phyloP scores from a whole-genome alignment of 495 filamentous ascomycete species.

The Talaromyces trachyspermus region DNA sequence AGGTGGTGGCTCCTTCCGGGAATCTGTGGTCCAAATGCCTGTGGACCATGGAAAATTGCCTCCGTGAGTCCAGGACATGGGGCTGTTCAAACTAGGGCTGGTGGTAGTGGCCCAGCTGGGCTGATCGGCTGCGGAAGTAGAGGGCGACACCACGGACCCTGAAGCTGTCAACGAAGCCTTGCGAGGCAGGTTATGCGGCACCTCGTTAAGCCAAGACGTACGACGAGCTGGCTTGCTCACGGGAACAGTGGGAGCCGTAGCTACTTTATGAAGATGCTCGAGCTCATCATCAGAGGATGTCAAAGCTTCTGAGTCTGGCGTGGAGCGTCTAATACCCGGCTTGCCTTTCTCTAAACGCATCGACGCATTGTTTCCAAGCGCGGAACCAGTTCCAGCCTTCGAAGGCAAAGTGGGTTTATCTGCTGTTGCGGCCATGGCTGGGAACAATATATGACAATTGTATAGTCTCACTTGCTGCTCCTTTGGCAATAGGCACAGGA shows the following conservation, averaged over 20 bases:
- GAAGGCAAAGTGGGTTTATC: constrained; percentile 24
- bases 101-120: constrained; percentile 54
- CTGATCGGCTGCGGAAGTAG: constrained; percentile 62
- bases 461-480: too few relatives aligned
- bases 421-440: constrained; percentile 9
- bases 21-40: constrained; percentile 69
- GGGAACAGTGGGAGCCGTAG: constrained; percentile 27
- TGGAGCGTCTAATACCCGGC: constrained; percentile 60
- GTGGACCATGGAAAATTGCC: constrained; percentile 65
- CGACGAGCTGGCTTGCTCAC: constrained; percentile 38
- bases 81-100: constrained; percentile 37
- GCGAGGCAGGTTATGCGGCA: constrained; percentile 35
- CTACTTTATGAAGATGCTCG: constrained; percentile 37
- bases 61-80: constrained; percentile 53
- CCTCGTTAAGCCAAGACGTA: constrained; percentile 49
- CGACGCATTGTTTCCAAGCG: constrained; percentile 42
- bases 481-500: not conserved
- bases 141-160: constrained; percentile 63
- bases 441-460: too few relatives aligned
- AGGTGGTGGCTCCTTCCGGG: constrained; percentile 66
- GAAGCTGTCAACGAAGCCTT: constrained; percentile 41
- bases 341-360: constrained; percentile 68
- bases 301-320: constrained; percentile 87
- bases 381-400: constrained; percentile 30
- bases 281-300: constrained; percentile 89